Percentiles rank a stretch among this genome's conserved stretches.
Conservation (phyloP, 1,139 yeast species). For the Komagataea norvegica region DNA sequence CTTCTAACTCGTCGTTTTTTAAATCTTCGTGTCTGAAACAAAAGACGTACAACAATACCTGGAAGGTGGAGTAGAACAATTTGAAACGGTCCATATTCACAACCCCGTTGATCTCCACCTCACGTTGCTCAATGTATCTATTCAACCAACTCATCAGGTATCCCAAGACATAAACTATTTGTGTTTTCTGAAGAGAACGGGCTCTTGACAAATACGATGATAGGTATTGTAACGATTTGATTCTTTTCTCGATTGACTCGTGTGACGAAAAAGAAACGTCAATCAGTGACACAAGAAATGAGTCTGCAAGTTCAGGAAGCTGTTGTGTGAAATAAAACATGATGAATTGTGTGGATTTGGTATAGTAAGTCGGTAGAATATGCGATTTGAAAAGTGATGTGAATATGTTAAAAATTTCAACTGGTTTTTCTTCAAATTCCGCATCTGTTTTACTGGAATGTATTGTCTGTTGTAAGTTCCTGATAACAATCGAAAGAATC, state of each 20-base stretch:
- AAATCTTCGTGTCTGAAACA: slow-evolving; percentile 77
- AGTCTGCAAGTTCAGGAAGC: slow-evolving; percentile 78
- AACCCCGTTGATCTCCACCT: slow-evolving; percentile 64
- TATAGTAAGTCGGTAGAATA: slow-evolving; percentile 86
- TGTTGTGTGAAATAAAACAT: slow-evolving; percentile 79
- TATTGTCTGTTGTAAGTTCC: slow-evolving; percentile 35
- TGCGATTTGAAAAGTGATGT: slow-evolving; percentile 76
- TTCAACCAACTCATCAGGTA: slow-evolving; percentile 81
- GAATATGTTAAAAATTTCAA: slow-evolving; percentile 70
- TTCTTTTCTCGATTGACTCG: slow-evolving; percentile 68
- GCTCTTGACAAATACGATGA: slow-evolving; percentile 93
- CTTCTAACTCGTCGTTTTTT: slow-evolving; percentile 31
- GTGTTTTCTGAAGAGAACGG: slow-evolving; percentile 61
- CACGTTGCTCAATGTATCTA: slow-evolving; percentile 76
- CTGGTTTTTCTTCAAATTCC: slow-evolving; percentile 46
- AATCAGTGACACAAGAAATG: slow-evolving; percentile 74
- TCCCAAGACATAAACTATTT: slow-evolving; percentile 72
- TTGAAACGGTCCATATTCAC: slow-evolving; percentile 79
- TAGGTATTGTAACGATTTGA: slow-evolving; percentile 87
- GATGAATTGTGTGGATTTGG: slow-evolving; percentile 83
- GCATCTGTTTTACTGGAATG: slow-evolving; percentile 35
- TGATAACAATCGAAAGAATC: slow-evolving; percentile 52
- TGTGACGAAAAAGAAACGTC: slow-evolving; percentile 72
- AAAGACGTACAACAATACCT: slow-evolving; percentile 83
- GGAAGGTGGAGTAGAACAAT: slow-evolving; percentile 89